Evolutionary conservation across 768 basidiomycete species (phyloP).

Genomic region (Suillus subluteus): DNA sequence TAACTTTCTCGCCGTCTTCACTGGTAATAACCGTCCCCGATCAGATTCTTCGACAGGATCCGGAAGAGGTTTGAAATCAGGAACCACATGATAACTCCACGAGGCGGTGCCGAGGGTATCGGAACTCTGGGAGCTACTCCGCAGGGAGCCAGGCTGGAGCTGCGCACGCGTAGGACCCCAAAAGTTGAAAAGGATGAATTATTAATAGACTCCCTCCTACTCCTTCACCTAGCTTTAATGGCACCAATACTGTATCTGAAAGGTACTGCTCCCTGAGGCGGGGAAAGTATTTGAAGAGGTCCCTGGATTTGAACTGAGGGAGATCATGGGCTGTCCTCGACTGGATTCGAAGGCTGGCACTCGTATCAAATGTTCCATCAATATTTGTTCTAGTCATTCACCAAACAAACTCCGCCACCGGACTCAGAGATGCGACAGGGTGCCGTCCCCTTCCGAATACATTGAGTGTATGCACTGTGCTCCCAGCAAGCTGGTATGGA

Average conservation of each 20-base stretch:
- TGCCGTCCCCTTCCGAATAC: not conserved
- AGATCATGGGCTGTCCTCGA: not conserved
- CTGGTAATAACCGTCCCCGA: not conserved
- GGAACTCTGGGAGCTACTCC: not conserved
- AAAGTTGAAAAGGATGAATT: not conserved
- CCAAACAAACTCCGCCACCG: not conserved
- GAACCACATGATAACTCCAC: not conserved
- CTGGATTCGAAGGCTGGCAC: not conserved
- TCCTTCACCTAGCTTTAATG: not conserved
- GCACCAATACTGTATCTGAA: not conserved
- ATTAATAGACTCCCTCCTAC: not conserved
- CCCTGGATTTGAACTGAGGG: not conserved
- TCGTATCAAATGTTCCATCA: not conserved
- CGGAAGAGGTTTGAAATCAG: not conserved
- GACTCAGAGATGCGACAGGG: not conserved
- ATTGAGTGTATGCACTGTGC: not conserved
- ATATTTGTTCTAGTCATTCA: not conserved
- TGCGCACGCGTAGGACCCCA: not conserved
- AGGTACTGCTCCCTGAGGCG: not conserved
- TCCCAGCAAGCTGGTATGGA: not conserved
- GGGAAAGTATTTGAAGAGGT: not conserved
- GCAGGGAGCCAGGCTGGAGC: not conserved
- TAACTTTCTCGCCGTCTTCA: not conserved
- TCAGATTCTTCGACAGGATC: constrained; percentile 58
- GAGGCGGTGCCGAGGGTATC: not conserved